phyloP scores from a whole-genome alignment of 768 basidiomycete species.

The Mrakia hoshinonis region DNA sequence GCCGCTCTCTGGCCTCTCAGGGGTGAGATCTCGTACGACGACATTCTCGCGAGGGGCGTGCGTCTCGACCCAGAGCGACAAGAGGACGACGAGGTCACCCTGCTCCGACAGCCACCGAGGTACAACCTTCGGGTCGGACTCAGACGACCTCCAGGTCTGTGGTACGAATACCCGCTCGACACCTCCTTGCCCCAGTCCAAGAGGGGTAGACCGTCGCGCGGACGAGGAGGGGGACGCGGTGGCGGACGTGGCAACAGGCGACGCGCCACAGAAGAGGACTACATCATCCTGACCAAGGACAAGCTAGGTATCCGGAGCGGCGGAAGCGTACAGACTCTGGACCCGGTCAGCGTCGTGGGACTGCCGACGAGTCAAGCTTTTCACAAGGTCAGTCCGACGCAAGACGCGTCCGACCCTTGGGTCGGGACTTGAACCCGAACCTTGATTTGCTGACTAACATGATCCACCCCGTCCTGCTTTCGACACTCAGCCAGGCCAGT shows the following conservation, averaged over 20 bases:
- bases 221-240: not conserved
- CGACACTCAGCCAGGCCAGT: slow-evolving; percentile 11
- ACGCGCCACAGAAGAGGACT: slow-evolving; percentile 22
- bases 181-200: not conserved
- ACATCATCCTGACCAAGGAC: not conserved
- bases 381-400: slow-evolving; percentile 12
- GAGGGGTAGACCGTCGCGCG: not conserved
- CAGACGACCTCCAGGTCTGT: slow-evolving; percentile 3
- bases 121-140: slow-evolving; percentile 17
- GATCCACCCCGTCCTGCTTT: not conserved
- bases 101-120: not conserved
- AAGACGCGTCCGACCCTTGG: not conserved
- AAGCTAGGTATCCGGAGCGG: not conserved
- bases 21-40: slow-evolving; percentile 17
- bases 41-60: slow-evolving; percentile 15
- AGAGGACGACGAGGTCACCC: not conserved
- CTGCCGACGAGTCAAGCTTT: not conserved
- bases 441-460: not conserved
- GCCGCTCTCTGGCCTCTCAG: not conserved
- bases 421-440: not conserved
- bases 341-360: slow-evolving; percentile 4
- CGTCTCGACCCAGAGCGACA: not conserved
- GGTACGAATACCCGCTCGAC: not conserved
- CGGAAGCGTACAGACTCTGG: not conserved
- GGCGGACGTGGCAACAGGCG: not conserved